Conservation (phyloP, 805 yeast species). For the Sungouiozyma intestinalis region DNA sequence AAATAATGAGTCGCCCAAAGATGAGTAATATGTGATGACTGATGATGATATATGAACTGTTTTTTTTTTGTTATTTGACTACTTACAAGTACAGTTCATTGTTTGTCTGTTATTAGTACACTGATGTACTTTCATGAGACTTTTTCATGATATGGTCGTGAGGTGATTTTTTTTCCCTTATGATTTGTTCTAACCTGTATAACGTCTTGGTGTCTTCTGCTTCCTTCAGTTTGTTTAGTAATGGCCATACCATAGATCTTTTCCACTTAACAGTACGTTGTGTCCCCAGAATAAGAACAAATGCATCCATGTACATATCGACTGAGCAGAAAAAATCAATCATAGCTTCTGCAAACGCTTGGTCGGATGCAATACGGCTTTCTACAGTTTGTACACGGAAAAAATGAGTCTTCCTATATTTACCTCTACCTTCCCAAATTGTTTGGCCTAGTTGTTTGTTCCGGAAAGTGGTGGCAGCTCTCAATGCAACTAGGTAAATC, state of each 20-base stretch:
- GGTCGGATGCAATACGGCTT: conserved; percentile 14
- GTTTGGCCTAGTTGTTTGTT: conserved; percentile 49
- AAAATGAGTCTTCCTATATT: conserved; percentile 42
- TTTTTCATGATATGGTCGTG: conserved; percentile 11
- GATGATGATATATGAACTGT: not conserved
- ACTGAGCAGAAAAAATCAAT: conserved; percentile 45
- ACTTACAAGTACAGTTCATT: not conserved
- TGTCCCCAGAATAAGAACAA: conserved; percentile 56
- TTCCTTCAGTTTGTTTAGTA: conserved; percentile 32
- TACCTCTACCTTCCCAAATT: conserved; percentile 75
- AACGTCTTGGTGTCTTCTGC: conserved; percentile 36
- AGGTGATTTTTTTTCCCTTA: conserved; percentile 21
- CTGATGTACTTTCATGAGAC: not conserved
- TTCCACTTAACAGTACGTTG: conserved; percentile 64
- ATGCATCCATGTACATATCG: conserved; percentile 56
- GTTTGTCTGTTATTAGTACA: not conserved
- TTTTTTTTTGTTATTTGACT: not conserved
- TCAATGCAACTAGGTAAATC: conserved; percentile 50
- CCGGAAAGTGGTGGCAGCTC: conserved; percentile 51
- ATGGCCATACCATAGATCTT: conserved; percentile 34
- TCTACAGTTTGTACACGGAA: conserved; percentile 50
- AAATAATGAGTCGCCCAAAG: not conserved
- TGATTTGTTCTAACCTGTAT: conserved; percentile 23
- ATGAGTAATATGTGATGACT: not conserved
- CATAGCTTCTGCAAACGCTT: conserved; percentile 59